Evolutionary conservation across 768 basidiomycete species (phyloP), one percentile per base, ranked within the genome.

Genomic region (Naematelia aurantialba): DNA sequence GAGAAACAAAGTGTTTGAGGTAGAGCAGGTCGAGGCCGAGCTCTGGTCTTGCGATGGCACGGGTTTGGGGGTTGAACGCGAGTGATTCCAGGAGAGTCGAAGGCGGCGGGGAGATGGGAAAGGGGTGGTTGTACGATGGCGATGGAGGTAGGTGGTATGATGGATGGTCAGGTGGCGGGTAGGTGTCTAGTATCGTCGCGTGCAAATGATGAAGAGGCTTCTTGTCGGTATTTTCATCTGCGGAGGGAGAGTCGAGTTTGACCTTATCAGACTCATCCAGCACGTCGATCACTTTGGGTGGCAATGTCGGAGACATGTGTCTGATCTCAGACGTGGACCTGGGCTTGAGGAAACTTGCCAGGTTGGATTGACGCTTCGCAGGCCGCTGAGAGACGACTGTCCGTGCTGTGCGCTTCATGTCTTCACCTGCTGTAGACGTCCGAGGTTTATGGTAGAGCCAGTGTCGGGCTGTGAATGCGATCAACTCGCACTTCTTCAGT

Each of bases 1-100:
- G 52, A 48, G 63, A 63, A n/a, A 76, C 62, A 55, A 74, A 76
- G 2, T 61, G 62, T 27, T 70, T 66, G 56, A 68, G 70, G 56
- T 63, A 70, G 0, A 74, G 59, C 29, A 76, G 55, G 45, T 76
- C 72, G 5, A 76, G 63, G 21, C 69, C 65, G 10, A 60, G 55
- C 2, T 55, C 27, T 45, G 67, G 61, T 58, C 60, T 65, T 29
- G 51, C 34, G 14, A 67, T 61, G 24, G 61, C 27, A 29, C 29
- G 60, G 48, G 63, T 56, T 4, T 25, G 29, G 12, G 67, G 42
- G 31, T 62, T 66, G 59, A 56, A 65, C 44, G 8, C 52, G 59
- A 58, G 61, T 14, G 5, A 2, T 25, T 17, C 8, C 14, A 39
- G 22, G 45, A 66, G 58, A 22, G 56, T 5, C 1, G 31, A 5